phyloP scores from a whole-genome alignment of 495 filamentous ascomycete species.

The Tetracladium marchalianum region DNA sequence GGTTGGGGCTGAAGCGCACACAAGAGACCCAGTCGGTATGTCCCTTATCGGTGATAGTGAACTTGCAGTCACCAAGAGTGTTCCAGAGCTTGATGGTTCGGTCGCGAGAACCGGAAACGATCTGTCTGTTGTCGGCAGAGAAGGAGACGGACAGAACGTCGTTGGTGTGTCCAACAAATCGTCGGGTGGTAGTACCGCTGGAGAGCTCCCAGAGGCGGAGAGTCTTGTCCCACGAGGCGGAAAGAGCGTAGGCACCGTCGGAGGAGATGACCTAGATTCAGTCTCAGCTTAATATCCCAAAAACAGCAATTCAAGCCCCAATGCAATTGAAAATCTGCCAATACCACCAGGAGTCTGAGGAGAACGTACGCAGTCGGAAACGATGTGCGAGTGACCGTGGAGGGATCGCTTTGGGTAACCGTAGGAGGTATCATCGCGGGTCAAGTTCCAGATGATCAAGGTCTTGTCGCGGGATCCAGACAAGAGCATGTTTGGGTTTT shows the following conservation, averaged over 20 bases:
- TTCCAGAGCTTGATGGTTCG: slow-evolving; percentile 99
- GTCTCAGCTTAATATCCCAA: slow-evolving; percentile 13
- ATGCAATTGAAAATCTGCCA: neutral
- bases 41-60: slow-evolving; percentile 99
- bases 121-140: slow-evolving; percentile 99
- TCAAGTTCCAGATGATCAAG: slow-evolving; percentile 99
- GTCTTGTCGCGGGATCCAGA: slow-evolving; percentile 96
- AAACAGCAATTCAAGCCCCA: slow-evolving; percentile 7
- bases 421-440: slow-evolving; percentile 93
- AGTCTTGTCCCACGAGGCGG: slow-evolving; percentile 99
- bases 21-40: slow-evolving; percentile 99
- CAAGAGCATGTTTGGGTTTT: slow-evolving; percentile 99
- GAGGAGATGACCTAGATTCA: slow-evolving; percentile 88
- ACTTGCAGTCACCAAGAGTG: slow-evolving; percentile 99
- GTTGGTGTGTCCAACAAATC: slow-evolving; percentile 98
- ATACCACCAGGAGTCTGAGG: slow-evolving; percentile 4
- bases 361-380: slow-evolving; percentile 95
- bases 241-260: slow-evolving; percentile 98
- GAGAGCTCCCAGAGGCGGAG: slow-evolving; percentile 99
- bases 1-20: slow-evolving; percentile 99
- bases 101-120: slow-evolving; percentile 97
- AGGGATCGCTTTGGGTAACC: slow-evolving; percentile 98
- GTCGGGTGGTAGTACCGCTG: slow-evolving; percentile 89
- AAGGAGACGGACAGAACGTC: slow-evolving; percentile 99
- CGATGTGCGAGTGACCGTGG: slow-evolving; percentile 98